Evolutionary conservation across 495 filamentous ascomycete species (phyloP).

Genomic region (Aspergillus incahuasiensis): DNA sequence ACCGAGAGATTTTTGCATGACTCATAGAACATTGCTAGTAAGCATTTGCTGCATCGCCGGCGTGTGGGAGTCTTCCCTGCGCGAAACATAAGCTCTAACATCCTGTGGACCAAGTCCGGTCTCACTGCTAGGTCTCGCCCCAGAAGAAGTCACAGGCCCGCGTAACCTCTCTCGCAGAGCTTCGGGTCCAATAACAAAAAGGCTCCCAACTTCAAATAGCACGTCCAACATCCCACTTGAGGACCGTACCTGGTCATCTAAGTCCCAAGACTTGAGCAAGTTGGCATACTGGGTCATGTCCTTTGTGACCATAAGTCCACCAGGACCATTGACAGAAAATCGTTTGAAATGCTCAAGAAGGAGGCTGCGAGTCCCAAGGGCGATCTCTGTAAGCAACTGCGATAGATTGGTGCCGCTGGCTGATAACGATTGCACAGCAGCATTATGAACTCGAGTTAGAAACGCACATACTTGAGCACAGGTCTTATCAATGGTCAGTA

Average conservation of each 20-base stretch:
- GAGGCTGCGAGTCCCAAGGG: constrained; percentile 65
- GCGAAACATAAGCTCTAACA: constrained; percentile 76
- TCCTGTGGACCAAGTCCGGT: constrained; percentile 60
- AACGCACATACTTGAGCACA: constrained; percentile 76
- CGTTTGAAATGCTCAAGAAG: constrained; percentile 92
- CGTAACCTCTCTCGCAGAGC: constrained; percentile 77
- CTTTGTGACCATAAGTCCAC: constrained; percentile 91
- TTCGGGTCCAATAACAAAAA: constrained; percentile 93
- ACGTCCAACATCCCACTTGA: constrained; percentile 72
- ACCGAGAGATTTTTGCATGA: neutral
- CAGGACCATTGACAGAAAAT: constrained; percentile 84
- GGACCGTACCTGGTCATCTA: constrained; percentile 54
- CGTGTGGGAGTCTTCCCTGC: constrained; percentile 75
- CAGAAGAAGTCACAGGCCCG: constrained; percentile 32
- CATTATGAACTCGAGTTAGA: constrained; percentile 58
- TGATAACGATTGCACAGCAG: constrained; percentile 63
- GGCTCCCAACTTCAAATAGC: constrained; percentile 86
- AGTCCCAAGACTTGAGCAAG: constrained; percentile 72
- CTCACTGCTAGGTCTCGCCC: constrained; percentile 28
- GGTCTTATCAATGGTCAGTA: constrained; percentile 43
- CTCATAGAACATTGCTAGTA: constrained; percentile 45
- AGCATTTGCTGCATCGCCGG: constrained; percentile 78
- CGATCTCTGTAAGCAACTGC: constrained; percentile 78
- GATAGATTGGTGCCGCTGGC: constrained; percentile 67
- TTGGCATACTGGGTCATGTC: constrained; percentile 90